Evolutionary conservation across 2,329 filamentous ascomycete species (phyloP), one percentile per base, ranked within the genome.

Genomic region (Cytospora piceicola): DNA sequence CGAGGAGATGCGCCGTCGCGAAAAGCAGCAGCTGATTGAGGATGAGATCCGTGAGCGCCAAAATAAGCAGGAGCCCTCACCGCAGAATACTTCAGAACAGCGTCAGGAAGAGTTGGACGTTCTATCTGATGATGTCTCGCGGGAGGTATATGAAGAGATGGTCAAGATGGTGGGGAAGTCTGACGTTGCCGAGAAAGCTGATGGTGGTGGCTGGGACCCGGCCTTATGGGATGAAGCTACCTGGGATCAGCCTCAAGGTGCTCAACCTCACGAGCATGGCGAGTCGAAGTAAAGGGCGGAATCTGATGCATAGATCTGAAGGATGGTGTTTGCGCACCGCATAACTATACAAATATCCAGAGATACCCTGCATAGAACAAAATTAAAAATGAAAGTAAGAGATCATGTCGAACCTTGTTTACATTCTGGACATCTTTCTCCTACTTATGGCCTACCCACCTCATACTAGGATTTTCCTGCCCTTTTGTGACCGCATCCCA

Each of bases 381-480:
- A 58, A 30, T 42, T 22, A 49, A 49, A n/a, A 15, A 14, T 2
- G 20, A 49, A 24, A 12, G 14, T 1, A 1, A 9, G 2, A 51
- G n/a, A 69, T 64, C 61, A 76, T 74, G 70, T 3, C 24, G 7
- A 9, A 9, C 24, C n/a, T 1, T 49, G 11, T 49, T n/a, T 7
- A 46, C n/a, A 24, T 24, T 24, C 5, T 49, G 46, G 46, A 49
- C n/a, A 8, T 49, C 46, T 3, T 24, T 4, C 46, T 49, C 46
- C 3, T 24, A 8, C 4, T 24, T 14, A 49, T 22, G n/a, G 20
- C 5, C n/a, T 24, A 9, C n/a, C 0, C 46, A 24, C 22, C n/a
- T 49, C n/a, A 7, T 49, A 2, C 24, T n/a, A 11, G 24, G 2
- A 14, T 4, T 24, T 22, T 22, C n/a, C n/a, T 49, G n/a, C 20